These are phyloP conservation scores for Candida smagusa DNA, from an alignment of 1,139 yeast genomes.

Conservation along the genomic window DNA sequence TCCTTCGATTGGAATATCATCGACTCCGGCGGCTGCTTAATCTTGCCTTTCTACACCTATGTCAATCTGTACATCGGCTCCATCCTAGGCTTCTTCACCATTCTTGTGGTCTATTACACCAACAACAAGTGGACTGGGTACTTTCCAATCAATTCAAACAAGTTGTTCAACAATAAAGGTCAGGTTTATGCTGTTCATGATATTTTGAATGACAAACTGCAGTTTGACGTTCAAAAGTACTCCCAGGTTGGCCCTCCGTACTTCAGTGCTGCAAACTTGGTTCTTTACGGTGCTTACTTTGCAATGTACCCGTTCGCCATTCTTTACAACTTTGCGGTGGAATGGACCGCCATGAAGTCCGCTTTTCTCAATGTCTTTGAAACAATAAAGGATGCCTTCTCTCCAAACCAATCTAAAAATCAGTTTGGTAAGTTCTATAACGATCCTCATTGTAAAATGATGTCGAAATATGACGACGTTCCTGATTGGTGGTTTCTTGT, in stretches of 20 bases:
- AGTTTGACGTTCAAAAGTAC: constrained; percentile 40
- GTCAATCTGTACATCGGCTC: constrained; percentile 41
- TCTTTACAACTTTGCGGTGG: constrained; percentile 42
- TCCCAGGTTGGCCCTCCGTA: constrained; percentile 53
- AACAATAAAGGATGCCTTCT: constrained; percentile 27
- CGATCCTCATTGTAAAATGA: constrained; percentile 58
- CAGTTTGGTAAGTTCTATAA: constrained; percentile 20
- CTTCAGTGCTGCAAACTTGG: constrained; percentile 53
- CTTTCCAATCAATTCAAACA: constrained; percentile 53
- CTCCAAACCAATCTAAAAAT: constrained; percentile 9
- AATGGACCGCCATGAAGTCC: constrained; percentile 43
- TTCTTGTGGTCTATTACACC: constrained; percentile 47
- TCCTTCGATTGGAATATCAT: constrained; percentile 46
- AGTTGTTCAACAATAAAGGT: constrained; percentile 48
- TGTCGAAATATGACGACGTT: constrained; percentile 55
- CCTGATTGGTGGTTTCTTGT: constrained; percentile 59
- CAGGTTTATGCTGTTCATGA: constrained; percentile 36
- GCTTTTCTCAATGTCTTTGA: constrained; percentile 37
- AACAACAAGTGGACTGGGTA: constrained; percentile 51
- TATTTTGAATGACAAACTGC: constrained; percentile 35
- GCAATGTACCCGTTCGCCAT: constrained; percentile 56
- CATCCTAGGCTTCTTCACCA: constrained; percentile 37
- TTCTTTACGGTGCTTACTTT: constrained; percentile 55
- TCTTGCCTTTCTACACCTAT: constrained; percentile 44
- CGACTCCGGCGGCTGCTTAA: constrained; percentile 38